Percentiles rank a stretch among this genome's conserved stretches.
These are phyloP conservation scores for Logfia minima DNA, from an alignment of 129 eudicot species.

Conservation along the genomic window DNA sequence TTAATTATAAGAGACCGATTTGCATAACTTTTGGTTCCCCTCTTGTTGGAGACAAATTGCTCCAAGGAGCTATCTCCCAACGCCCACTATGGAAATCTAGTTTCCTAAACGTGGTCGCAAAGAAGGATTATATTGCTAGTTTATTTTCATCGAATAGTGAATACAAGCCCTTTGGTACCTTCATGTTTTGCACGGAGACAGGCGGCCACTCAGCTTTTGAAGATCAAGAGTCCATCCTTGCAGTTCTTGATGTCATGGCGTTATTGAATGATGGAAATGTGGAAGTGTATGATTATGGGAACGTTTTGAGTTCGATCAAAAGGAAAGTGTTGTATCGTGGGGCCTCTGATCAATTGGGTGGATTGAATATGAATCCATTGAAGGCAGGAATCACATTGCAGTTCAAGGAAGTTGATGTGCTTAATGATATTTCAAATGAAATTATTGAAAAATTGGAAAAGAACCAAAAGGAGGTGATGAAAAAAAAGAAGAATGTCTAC, in stretches of 20 bases:
- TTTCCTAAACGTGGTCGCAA: conserved; percentile 42
- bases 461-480: neutral
- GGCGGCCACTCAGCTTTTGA: conserved; percentile 44
- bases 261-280: neutral
- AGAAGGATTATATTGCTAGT: conserved; percentile 38
- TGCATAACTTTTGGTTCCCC: conserved; percentile 61
- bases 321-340: conserved; percentile 33
- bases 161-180: conserved; percentile 54
- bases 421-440: conserved; percentile 1
- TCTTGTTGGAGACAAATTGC: conserved; percentile 32
- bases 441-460: conserved; percentile 18
- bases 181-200: conserved; percentile 39
- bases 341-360: conserved; percentile 11
- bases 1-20: conserved; percentile 20
- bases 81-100: conserved; percentile 50
- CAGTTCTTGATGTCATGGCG: conserved; percentile 25
- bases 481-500: neutral
- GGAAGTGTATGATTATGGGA: conserved; percentile 19
- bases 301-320: conserved; percentile 28
- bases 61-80: conserved; percentile 31
- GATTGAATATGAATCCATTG: conserved; percentile 16
- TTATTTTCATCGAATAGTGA: conserved; percentile 12
- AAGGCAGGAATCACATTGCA: conserved; percentile 39
- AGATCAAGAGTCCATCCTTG: conserved; percentile 34
- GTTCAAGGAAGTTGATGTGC: conserved; percentile 32